A percentile compares a stretch with the other conserved stretches of the same genome.
Conservation (phyloP, 352 stramenopile species). For the Discostella stelligera region DNA sequence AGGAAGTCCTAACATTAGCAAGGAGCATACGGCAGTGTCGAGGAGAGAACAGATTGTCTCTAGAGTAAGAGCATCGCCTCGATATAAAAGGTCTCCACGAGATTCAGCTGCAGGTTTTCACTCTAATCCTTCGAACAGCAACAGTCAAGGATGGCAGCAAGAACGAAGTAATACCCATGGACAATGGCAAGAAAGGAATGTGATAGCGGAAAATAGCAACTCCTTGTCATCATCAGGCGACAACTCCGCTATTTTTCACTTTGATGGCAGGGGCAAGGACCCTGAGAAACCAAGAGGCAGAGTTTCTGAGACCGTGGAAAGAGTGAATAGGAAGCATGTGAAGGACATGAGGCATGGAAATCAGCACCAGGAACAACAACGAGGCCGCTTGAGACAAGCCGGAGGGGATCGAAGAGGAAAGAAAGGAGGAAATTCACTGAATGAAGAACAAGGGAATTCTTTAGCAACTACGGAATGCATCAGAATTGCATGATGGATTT, state of each 20-base stretch:
- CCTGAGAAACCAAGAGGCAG: slow-evolving; percentile 20
- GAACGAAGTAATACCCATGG: neutral
- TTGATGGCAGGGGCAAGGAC: slow-evolving; percentile 5
- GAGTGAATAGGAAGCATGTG: slow-evolving; percentile 24
- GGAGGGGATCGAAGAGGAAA: neutral
- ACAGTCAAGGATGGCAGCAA: neutral
- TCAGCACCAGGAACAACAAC: slow-evolving; percentile 1
- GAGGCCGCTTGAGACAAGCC: neutral
- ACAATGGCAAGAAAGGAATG: slow-evolving; percentile 24
- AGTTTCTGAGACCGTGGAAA: slow-evolving; percentile 37
- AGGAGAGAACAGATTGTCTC: slow-evolving; percentile 46
- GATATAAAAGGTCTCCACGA: slow-evolving; percentile 14
- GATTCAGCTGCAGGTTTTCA: neutral
- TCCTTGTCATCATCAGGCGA: slow-evolving; percentile 15
- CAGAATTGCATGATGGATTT: slow-evolving; percentile 31
- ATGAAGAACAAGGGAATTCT: slow-evolving; percentile 21
- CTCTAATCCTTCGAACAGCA: slow-evolving; percentile 7
- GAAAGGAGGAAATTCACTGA: neutral
- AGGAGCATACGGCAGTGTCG: slow-evolving; percentile 5
- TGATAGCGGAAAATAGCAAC: slow-evolving; percentile 13
- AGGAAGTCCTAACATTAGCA: slow-evolving; percentile 17
- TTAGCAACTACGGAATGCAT: slow-evolving; percentile 48
- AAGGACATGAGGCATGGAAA: slow-evolving; percentile 2
- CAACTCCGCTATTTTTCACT: slow-evolving; percentile 9
- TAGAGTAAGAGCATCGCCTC: slow-evolving; percentile 25